Conservation (phyloP, 2,329 filamentous ascomycete genomes). For the Talaromyces sp. region DNA sequence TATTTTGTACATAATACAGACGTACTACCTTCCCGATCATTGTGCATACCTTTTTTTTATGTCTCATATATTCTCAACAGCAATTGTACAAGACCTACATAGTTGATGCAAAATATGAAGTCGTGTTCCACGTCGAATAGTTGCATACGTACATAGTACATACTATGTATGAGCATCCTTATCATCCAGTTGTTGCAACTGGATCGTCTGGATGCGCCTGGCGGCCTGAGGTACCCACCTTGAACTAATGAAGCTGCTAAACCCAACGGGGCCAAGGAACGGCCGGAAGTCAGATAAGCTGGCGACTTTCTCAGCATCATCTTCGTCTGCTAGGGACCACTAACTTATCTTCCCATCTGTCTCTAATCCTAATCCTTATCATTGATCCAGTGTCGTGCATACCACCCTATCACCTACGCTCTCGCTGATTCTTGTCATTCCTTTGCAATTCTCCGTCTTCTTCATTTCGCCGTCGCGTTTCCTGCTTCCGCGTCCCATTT, state of each 20-base stretch:
- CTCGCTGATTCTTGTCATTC: background rate
- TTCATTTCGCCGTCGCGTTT: background rate
- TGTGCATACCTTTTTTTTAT: background rate
- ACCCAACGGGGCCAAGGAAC: slow-evolving; percentile 1
- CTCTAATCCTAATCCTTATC: background rate
- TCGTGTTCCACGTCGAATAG: background rate
- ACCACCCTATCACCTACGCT: background rate
- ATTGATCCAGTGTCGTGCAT: background rate
- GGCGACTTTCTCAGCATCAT: slow-evolving; percentile 1
- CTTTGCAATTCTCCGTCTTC: background rate
- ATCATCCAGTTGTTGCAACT: background rate
- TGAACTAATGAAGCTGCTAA: background rate
- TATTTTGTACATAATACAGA: background rate
- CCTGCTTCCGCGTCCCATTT: background rate
- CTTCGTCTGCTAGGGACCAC: background rate
- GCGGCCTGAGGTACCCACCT: background rate
- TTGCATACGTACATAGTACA: background rate
- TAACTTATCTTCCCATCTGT: background rate
- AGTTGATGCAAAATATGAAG: background rate
- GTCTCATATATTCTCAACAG: background rate
- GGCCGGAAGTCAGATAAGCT: slow-evolving; percentile 3
- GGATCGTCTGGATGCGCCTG: background rate
- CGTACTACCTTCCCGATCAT: background rate
- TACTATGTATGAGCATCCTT: background rate
- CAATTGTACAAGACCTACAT: background rate